These are phyloP conservation scores for Eimeria praecox DNA, from an alignment of 169 alveolate genomes.

Conservation along the genomic window DNA sequence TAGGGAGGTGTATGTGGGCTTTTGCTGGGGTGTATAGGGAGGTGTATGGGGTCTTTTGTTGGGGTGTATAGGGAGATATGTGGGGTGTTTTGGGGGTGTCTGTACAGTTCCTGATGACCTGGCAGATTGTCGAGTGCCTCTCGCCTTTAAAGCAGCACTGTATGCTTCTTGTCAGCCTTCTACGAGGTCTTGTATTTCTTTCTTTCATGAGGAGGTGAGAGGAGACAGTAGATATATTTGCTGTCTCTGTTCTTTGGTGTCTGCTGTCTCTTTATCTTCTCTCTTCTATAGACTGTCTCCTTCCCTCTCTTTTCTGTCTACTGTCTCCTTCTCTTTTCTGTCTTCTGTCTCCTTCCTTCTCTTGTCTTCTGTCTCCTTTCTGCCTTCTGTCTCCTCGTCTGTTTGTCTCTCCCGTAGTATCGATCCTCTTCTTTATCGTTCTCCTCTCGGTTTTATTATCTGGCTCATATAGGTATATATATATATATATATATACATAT, in stretches of 20 bases:
- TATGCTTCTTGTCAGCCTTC: slow-evolving; percentile 62
- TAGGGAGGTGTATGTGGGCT: too few species aligned
- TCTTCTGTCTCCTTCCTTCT: background rate
- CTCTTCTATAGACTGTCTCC: background rate
- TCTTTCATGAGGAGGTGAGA: slow-evolving; percentile 51
- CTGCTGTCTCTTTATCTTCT: background rate
- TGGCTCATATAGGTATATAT: too few species aligned
- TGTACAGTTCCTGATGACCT: slow-evolving; percentile 41
- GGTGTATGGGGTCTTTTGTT: background rate
- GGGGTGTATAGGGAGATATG: background rate
- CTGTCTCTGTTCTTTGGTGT: too few species aligned
- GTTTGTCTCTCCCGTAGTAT: background rate
- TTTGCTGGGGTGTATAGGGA: background rate
- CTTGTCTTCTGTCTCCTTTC: background rate
- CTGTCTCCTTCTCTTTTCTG: background rate
- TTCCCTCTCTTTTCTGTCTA: background rate
- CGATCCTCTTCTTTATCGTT: too few species aligned
- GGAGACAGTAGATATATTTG: background rate
- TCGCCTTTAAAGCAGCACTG: slow-evolving; percentile 61
- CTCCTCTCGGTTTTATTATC: too few species aligned
- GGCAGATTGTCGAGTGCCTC: slow-evolving; percentile 49
- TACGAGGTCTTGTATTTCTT: slow-evolving; percentile 47
- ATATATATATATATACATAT: too few species aligned
- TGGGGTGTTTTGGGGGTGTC: background rate
- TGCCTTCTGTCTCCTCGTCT: background rate